Percentiles rank a stretch among this genome's conserved stretches.
These are phyloP conservation scores for Phytophthora rubi DNA, from an alignment of 352 stramenopile genomes.

Conservation along the genomic window DNA sequence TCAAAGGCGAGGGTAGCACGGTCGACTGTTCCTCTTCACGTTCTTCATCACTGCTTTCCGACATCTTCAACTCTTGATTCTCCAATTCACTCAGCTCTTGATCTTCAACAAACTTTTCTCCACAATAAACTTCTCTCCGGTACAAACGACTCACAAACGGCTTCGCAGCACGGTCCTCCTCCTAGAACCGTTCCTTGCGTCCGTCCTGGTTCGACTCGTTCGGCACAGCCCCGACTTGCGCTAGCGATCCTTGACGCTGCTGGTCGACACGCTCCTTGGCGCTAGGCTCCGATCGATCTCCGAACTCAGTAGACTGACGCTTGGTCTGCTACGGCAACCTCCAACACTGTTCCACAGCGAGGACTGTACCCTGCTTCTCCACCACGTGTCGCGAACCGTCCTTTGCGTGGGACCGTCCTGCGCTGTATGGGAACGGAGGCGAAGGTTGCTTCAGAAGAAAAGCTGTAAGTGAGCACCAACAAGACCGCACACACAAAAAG, in stretches of 20 bases:
- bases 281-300: neutral
- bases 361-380: conserved; percentile 2
- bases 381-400: conserved; percentile 5
- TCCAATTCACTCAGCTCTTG: too few species aligned
- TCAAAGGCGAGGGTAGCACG: too few species aligned
- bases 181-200: neutral
- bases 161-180: neutral
- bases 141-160: neutral
- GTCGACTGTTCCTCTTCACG: neutral
- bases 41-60: too few species aligned
- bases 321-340: neutral
- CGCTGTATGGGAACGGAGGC: neutral
- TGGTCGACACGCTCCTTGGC: conserved; percentile 2
- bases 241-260: neutral
- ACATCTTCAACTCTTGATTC: too few species aligned
- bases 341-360: neutral
- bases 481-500: neutral
- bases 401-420: neutral
- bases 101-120: neutral
- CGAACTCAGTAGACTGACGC: neutral
- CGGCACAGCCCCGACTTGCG: neutral
- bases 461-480: neutral
- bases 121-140: neutral
- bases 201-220: neutral
- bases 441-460: neutral